Evolutionary conservation across 805 yeast genomes (phyloP).

Genomic region (Metschnikowia aberdeeniae): DNA sequence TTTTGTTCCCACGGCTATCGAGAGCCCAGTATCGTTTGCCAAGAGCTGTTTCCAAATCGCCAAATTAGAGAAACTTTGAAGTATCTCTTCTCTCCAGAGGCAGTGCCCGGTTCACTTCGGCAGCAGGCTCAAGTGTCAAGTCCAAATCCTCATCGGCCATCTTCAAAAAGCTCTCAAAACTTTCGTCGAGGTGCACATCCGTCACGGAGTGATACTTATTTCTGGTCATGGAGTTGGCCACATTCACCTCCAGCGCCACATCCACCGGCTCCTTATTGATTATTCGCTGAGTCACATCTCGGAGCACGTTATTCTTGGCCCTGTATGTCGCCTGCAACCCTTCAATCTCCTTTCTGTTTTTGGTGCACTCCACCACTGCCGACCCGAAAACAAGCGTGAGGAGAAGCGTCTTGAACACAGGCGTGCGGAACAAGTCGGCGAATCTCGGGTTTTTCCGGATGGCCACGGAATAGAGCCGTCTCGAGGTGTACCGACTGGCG

Average conservation of each 20-base stretch:
- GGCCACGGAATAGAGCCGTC: slow-evolving; percentile 11
- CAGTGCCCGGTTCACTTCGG: not conserved
- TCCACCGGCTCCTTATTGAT: slow-evolving; percentile 37
- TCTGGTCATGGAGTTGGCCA: slow-evolving; percentile 42
- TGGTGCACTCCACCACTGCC: slow-evolving; percentile 45
- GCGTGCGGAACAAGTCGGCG: slow-evolving; percentile 28
- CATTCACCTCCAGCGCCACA: slow-evolving; percentile 36
- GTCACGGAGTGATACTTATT: slow-evolving; percentile 27
- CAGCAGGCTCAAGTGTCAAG: not conserved
- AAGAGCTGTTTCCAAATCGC: too few species aligned
- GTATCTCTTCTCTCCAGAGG: not conserved
- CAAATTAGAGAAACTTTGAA: slow-evolving; percentile 2
- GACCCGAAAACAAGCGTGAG: slow-evolving; percentile 40
- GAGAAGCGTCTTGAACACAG: slow-evolving; percentile 36
- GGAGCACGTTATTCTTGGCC: slow-evolving; percentile 30
- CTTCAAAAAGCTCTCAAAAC: slow-evolving; percentile 32
- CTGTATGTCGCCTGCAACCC: slow-evolving; percentile 37
- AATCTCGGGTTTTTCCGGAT: slow-evolving; percentile 19
- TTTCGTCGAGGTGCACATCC: slow-evolving; percentile 39
- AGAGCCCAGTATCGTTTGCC: too few species aligned
- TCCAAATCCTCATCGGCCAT: slow-evolving; percentile 24
- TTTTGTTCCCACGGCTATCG: too few species aligned
- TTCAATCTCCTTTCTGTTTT: slow-evolving; percentile 42
- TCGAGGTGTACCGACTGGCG: not conserved
- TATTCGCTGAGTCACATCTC: slow-evolving; percentile 29